Conservation (phyloP, 768 basidiomycete species). For the Suillus hirtellus region DNA sequence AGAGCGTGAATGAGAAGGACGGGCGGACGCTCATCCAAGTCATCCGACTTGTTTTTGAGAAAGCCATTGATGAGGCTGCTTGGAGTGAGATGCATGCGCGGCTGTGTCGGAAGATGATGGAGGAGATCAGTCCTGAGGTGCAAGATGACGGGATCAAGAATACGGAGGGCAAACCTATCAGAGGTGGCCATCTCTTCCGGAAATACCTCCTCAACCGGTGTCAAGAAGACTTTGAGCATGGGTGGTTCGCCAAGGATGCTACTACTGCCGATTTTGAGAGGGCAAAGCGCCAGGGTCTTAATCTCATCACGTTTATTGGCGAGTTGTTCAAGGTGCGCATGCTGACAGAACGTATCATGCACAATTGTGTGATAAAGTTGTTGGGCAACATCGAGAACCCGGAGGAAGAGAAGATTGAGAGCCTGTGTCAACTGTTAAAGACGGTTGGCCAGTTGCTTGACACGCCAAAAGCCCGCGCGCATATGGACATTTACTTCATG, state of each 20-base stretch:
- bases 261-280: conserved; percentile 94
- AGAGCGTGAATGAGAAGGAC: conserved; percentile 87
- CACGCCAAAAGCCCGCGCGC: conserved; percentile 73
- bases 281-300: conserved; percentile 95
- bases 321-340: conserved; percentile 99
- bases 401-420: conserved; percentile 98
- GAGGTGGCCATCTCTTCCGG: conserved; percentile 92
- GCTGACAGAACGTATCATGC: conserved; percentile 98
- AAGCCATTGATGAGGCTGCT: conserved; percentile 92
- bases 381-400: conserved; percentile 92
- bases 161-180: conserved; percentile 81
- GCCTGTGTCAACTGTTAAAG: conserved; percentile 86
- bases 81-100: conserved; percentile 99
- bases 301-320: conserved; percentile 97
- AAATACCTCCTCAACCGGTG: conserved; percentile 96
- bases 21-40: conserved; percentile 94
- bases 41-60: conserved; percentile 94
- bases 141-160: conserved; percentile 86
- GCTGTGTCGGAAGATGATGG: conserved; percentile 94
- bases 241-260: conserved; percentile 88
- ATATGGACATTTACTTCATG: conserved; percentile 92
- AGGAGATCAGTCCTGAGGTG: conserved; percentile 83
- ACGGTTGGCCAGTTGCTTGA: conserved; percentile 89
- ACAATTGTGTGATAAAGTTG: conserved; percentile 96
- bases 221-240: conserved; percentile 96